Conservation (phyloP, 2,329 filamentous ascomycete species). For the Fusarium globosum region DNA sequence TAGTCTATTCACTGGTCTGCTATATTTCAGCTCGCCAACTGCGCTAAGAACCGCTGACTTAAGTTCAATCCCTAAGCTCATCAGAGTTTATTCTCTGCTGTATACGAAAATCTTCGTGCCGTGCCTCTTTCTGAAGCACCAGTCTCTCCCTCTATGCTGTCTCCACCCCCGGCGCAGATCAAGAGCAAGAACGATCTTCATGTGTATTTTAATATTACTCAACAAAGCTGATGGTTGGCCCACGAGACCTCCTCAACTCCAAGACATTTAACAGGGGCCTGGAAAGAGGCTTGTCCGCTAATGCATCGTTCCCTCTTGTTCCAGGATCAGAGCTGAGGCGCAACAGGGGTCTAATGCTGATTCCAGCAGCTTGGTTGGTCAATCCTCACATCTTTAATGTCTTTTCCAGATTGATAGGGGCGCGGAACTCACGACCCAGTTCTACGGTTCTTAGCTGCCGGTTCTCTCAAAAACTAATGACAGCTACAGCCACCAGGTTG, state of each 20-base stretch:
- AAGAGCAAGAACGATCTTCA: constrained; percentile 7
- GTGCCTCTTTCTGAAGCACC: constrained; percentile 3
- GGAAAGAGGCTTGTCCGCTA: constrained; percentile 27
- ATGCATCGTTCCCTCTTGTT: constrained; percentile 6
- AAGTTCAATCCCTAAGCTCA: background rate
- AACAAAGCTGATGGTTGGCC: constrained; percentile 17
- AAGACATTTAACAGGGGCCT: constrained; percentile 27
- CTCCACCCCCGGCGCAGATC: background rate
- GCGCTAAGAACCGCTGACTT: constrained; percentile 10
- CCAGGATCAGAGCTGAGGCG: constrained; percentile 30
- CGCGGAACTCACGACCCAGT: constrained; percentile 7
- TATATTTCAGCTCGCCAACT: constrained; percentile 11
- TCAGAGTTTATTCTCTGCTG: background rate
- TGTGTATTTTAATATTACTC: constrained; percentile 15
- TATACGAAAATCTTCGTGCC: constrained; percentile 8
- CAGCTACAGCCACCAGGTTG: background rate
- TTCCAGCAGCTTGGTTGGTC: constrained; percentile 36
- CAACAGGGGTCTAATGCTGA: constrained; percentile 20
- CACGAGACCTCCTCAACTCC: constrained; percentile 12
- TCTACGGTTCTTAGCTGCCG: constrained; percentile 1
- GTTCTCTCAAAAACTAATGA: constrained; percentile 1
- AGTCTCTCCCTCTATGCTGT: background rate
- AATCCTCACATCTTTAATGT: constrained; percentile 34
- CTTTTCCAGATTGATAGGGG: constrained; percentile 39
- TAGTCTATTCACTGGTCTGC: constrained; percentile 23